phyloP scores from a whole-genome alignment of 2,329 filamentous ascomycete species.

The Penicillium italicum region DNA sequence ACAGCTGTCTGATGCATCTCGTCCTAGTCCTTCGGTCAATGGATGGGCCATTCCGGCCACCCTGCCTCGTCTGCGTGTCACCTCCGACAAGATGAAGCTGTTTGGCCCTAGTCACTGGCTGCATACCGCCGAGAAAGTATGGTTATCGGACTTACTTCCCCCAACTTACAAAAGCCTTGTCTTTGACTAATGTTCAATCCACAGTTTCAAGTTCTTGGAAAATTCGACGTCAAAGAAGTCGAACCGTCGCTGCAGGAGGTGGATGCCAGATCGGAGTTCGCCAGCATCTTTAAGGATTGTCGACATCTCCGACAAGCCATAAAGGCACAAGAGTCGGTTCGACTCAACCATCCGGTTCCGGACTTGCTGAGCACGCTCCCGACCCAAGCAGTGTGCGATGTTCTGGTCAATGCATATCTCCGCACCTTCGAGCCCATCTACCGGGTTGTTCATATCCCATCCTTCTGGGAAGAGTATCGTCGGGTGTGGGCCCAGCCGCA shows the following conservation, averaged over 20 bases:
- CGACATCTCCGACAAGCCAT: neutral
- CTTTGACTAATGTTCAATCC: neutral
- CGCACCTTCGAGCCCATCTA: neutral
- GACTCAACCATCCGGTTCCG: neutral
- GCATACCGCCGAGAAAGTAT: neutral
- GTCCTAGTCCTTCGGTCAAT: neutral
- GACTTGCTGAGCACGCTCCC: neutral
- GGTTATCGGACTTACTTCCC: neutral
- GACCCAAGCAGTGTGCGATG: neutral
- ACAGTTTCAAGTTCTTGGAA: neutral
- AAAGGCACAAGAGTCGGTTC: neutral
- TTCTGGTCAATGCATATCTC: neutral
- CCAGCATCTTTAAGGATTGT: neutral
- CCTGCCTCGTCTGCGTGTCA: neutral
- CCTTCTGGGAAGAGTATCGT: conserved; percentile 33
- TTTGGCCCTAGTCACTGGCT: neutral
- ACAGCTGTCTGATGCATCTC: neutral
- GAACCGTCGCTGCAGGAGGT: neutral
- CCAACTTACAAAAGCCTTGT: neutral
- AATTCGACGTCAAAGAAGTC: neutral
- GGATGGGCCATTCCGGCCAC: neutral
- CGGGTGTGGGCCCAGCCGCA: conserved; percentile 27
- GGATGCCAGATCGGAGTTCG: neutral
- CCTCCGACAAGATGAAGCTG: neutral
- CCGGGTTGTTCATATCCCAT: conserved; percentile 24